These are phyloP conservation scores for Pyrenochaeta sp. DNA, from an alignment of 2,329 filamentous ascomycete genomes.

Conservation along the genomic window DNA sequence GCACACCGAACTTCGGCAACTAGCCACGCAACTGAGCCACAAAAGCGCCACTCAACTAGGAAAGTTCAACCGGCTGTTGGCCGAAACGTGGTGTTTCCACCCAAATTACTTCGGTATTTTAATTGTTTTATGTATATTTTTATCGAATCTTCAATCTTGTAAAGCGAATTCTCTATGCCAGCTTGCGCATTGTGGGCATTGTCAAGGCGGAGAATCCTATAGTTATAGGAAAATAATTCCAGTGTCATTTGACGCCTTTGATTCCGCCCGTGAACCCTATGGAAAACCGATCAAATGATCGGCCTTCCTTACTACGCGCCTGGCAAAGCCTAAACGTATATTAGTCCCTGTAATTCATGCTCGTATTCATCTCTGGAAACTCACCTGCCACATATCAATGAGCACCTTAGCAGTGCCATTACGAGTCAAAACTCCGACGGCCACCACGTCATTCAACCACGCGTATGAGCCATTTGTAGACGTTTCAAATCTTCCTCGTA, in stretches of 20 bases:
- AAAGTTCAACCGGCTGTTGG: neutral
- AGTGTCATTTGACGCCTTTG: too few species aligned
- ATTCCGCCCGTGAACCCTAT: too few species aligned
- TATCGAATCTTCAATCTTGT: too few species aligned
- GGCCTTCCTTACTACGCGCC: neutral
- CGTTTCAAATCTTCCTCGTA: conserved; percentile 48
- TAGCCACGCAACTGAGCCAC: neutral
- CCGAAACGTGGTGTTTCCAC: too few species aligned
- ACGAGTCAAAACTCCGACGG: conserved; percentile 31
- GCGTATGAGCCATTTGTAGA: conserved; percentile 41
- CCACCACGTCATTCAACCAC: conserved; percentile 51
- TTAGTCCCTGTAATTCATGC: neutral
- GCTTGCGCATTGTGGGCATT: too few species aligned
- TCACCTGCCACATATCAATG: conserved; percentile 40
- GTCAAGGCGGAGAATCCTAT: too few species aligned
- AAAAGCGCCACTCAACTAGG: neutral
- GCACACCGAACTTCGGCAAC: neutral
- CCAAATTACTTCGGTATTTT: too few species aligned
- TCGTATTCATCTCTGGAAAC: neutral
- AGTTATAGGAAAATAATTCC: too few species aligned
- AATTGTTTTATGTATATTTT: too few species aligned
- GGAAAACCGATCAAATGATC: neutral
- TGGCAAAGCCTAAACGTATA: conserved; percentile 3
- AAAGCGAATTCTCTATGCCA: too few species aligned
- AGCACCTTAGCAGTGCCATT: conserved; percentile 26